phyloP scores from a whole-genome alignment of 129 eudicot species.

The Centaurea solstitialis region DNA sequence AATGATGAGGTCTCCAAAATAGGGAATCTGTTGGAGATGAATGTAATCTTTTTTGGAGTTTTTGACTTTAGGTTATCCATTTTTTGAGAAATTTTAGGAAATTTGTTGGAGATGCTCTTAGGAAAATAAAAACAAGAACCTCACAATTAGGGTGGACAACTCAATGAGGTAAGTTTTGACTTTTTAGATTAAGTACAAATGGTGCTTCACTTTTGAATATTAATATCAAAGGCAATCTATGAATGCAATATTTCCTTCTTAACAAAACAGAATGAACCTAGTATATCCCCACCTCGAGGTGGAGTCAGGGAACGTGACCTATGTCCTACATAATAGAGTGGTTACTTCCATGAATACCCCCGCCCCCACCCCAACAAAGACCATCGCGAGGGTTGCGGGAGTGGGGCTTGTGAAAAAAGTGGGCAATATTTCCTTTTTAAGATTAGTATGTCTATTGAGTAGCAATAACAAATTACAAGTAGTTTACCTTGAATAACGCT shows the following conservation, averaged over 20 bases:
- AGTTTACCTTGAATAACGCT: constrained; percentile 88
- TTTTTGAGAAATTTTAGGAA: too few species aligned
- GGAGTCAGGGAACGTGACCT: neutral
- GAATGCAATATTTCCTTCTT: neutral
- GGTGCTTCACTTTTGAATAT: neutral
- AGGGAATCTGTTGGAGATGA: too few species aligned
- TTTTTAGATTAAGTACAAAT: neutral
- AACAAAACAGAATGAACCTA: neutral
- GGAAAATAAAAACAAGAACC: too few species aligned
- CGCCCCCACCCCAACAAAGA: too few species aligned
- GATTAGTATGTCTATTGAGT: neutral
- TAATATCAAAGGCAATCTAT: neutral
- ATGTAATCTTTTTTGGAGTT: too few species aligned
- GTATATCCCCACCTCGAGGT: neutral
- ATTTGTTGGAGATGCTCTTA: too few species aligned
- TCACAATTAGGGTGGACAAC: too few species aligned
- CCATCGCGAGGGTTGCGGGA: too few species aligned
- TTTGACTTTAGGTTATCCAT: too few species aligned
- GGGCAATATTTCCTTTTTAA: neutral
- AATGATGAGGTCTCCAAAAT: too few species aligned
- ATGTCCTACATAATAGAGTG: neutral
- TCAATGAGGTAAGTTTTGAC: too few species aligned
- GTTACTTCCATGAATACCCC: neutral
- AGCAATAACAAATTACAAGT: neutral
- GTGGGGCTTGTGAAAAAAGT: neutral